Evolutionary conservation across 768 basidiomycete species (phyloP), one percentile per base, ranked within the genome.

Genomic region (Auricularia heimuer): DNA sequence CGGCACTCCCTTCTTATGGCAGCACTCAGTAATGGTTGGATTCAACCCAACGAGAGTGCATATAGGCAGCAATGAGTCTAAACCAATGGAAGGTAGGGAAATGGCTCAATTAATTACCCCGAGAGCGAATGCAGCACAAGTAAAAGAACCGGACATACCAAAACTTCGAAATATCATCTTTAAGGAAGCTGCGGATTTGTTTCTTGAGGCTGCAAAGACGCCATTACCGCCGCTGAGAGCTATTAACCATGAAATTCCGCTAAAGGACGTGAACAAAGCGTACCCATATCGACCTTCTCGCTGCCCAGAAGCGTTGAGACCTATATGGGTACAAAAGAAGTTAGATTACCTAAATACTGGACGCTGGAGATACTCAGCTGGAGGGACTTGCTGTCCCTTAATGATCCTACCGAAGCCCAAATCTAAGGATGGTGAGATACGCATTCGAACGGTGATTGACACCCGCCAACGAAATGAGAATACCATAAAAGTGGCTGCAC

Each of bases 1-100:
- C 0, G 76, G 78, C 0, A 75, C 71, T 3, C 74, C 74, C 2
- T 79, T 76, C 54, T 73, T 77, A 11, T 77, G 62, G 33, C 75
- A 77, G 37, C 67, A 75, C 61, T 63, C 65, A 6, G 72, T 73
- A 0, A 16, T 67, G 0, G 63, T 77, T 2, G 71, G 76, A 62
- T 75, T 77, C 47, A 64, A 62, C 1, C 58, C 51, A 6, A n/a
- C 51, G 10, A 6, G n/a, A 29, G 16, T 54, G 7, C n/a, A 18
- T 29, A 18, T 54, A 10, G 51, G 51, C 8, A 11, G 10, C 18
- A 29, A 18, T 18, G 29, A 10, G 10, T 29, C n/a, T 7, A 6
- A 11, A 18, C 51, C 51, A 7, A 18, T 54, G 29, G 10, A 54
- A 7, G 51, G 51, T 18, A 8, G n/a, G 7, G n/a, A 54, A 29